Evolutionary conservation across 2,329 filamentous ascomycete genomes (phyloP).

Genomic region (Sphaerostilbella broomeana): DNA sequence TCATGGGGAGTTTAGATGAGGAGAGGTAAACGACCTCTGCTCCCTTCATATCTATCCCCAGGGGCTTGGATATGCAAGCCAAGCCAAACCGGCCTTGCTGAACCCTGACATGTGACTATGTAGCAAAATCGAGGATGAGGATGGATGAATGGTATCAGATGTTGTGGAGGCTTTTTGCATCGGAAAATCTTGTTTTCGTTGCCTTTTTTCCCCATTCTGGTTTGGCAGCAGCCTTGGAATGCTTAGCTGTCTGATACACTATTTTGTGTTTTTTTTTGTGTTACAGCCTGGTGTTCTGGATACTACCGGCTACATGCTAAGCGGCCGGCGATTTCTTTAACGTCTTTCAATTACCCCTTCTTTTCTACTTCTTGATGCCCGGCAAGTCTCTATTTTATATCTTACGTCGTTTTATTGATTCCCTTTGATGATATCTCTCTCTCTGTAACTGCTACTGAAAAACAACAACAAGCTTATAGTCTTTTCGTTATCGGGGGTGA

Average conservation of each 20-base stretch:
- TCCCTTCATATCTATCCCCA: too few relatives aligned
- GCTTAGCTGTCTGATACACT: too few relatives aligned
- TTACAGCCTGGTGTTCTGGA: slow-evolving; percentile 32
- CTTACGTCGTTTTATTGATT: slow-evolving; percentile 7
- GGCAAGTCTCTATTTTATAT: slow-evolving; percentile 4
- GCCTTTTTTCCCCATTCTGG: neutral
- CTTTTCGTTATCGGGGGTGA: too few relatives aligned
- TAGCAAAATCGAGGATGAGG: too few relatives aligned
- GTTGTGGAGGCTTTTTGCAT: too few relatives aligned
- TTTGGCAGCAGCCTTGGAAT: too few relatives aligned
- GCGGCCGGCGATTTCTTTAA: slow-evolving; percentile 9
- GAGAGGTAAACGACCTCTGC: slow-evolving; percentile 34
- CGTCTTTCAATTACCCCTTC: neutral
- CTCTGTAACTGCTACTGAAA: slow-evolving; percentile 3
- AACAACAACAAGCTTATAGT: too few relatives aligned
- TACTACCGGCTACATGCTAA: slow-evolving; percentile 18
- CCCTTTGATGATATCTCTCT: neutral
- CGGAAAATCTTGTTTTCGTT: neutral
- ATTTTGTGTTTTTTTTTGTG: neutral
- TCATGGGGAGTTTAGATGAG: slow-evolving; percentile 51
- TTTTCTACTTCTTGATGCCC: slow-evolving; percentile 1
- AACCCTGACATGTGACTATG: too few relatives aligned
- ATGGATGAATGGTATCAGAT: too few relatives aligned
- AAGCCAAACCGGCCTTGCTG: too few relatives aligned
- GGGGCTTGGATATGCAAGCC: too few relatives aligned